Percentiles rank a stretch among this genome's conserved stretches.
phyloP scores from a whole-genome alignment of 1,284 basidiomycete genomes.

The Fistulinella cinereoalba region DNA sequence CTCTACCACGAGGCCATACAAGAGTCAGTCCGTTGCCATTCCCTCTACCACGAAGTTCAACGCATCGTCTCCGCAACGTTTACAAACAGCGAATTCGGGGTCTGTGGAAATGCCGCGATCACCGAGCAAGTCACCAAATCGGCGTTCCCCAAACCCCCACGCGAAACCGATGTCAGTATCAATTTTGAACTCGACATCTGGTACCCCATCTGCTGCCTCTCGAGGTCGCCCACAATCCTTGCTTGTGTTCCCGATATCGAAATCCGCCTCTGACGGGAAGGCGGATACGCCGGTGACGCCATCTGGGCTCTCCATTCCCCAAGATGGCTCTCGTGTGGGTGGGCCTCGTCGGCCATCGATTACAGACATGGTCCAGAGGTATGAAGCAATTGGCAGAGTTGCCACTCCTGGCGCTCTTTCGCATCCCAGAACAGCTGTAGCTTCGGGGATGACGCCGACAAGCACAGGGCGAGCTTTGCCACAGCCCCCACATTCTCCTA shows the following conservation, averaged over 20 bases:
- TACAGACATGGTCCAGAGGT: conserved; percentile 76
- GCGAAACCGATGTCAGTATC: conserved; percentile 25
- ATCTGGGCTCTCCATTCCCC: conserved; percentile 44
- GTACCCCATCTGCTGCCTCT: conserved; percentile 25
- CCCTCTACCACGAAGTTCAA: conserved; percentile 20
- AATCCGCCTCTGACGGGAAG: conserved; percentile 38
- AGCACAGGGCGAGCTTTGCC: conserved; percentile 22
- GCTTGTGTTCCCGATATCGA: conserved; percentile 60
- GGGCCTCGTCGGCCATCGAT: conserved; percentile 65
- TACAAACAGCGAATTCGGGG: conserved; percentile 21
- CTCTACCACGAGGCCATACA: conserved; percentile 14
- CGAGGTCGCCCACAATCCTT: conserved; percentile 71
- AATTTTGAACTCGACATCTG: conserved; percentile 25
- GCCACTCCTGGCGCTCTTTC: conserved; percentile 31
- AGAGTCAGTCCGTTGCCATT: conserved; percentile 16
- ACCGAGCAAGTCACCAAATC: conserved; percentile 31
- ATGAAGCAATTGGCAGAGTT: conserved; percentile 56
- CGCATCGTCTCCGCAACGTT: conserved; percentile 33
- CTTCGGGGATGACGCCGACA: conserved; percentile 14
- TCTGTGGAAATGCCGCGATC: conserved; percentile 24
- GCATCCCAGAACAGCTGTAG: conserved; percentile 33
- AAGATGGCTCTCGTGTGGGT: conserved; percentile 38
- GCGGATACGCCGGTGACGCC: conserved; percentile 31
- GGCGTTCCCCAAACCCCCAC: conserved; percentile 27
- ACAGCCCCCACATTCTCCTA: conserved; percentile 26